A percentile compares a stretch with the other conserved stretches of the same genome.
Evolutionary conservation across 371 early-diverging fungal species (phyloP).

Genomic region (Cokeromyces recurvatus): DNA sequence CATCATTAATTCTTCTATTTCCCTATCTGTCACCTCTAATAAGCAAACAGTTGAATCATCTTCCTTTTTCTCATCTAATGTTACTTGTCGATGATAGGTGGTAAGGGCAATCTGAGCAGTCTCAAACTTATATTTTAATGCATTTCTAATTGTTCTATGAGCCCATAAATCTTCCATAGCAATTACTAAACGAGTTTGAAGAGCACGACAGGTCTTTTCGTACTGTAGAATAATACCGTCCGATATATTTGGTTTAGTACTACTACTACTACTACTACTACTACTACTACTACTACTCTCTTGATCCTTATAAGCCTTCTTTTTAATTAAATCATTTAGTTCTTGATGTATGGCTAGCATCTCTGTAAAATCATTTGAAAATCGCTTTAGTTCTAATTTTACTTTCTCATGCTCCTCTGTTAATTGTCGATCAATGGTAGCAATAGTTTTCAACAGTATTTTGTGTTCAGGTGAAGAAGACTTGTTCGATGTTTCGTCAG

Average conservation of each 20-base stretch:
- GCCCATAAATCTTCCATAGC: constrained; percentile 14
- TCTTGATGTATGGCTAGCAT: neutral
- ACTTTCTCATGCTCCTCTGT: constrained; percentile 21
- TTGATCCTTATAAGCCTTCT: neutral
- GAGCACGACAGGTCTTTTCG: constrained; percentile 17
- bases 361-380: constrained; percentile 14
- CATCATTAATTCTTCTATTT: constrained; percentile 19
- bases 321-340: neutral
- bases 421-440: constrained; percentile 16
- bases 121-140: constrained; percentile 13
- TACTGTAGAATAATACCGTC: too few relatives aligned
- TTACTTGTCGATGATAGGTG: constrained; percentile 6
- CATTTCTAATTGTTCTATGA: constrained; percentile 1
- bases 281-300: neutral
- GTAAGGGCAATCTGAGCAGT: constrained; percentile 5
- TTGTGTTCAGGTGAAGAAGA: constrained; percentile 8
- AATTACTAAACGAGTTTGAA: constrained; percentile 7
- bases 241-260: neutral
- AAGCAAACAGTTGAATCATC: neutral
- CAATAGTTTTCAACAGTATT: constrained; percentile 14
- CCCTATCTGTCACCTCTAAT: constrained; percentile 15
- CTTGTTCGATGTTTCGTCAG: constrained; percentile 3
- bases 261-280: neutral
- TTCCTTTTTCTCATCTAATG: too few relatives aligned
- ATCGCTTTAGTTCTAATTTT: constrained; percentile 13